Evolutionary conservation across 225 moss, liverwort and hornwort genomes (phyloP).

Genomic region (Climacium dendroides): DNA sequence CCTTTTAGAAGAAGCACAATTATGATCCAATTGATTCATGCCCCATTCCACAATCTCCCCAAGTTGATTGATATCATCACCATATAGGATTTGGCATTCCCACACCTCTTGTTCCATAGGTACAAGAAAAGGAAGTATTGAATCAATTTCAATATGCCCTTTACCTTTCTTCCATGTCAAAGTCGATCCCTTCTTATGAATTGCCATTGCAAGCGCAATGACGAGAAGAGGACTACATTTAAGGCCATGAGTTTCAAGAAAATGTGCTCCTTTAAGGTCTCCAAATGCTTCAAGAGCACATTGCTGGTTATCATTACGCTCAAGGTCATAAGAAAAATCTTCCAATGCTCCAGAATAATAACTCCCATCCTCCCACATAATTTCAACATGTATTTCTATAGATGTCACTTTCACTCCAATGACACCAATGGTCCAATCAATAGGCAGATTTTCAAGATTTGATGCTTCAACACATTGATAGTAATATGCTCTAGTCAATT

Average conservation of each 20-base stretch:
- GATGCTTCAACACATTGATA: background rate
- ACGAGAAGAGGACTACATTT: background rate
- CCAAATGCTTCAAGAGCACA: background rate
- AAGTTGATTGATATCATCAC: background rate
- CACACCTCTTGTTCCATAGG: rapidly evolving
- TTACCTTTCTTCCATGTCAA: background rate
- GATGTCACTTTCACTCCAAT: background rate
- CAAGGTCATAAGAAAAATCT: background rate
- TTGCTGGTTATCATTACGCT: background rate
- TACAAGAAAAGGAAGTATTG: rapidly evolving
- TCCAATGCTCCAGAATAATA: no score
- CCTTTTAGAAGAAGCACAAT: background rate
- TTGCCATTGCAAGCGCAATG: background rate
- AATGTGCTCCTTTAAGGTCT: background rate
- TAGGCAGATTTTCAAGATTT: rapidly evolving
- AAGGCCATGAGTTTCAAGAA: background rate
- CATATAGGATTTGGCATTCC: background rate
- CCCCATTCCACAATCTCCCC: background rate
- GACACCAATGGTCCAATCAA: background rate
- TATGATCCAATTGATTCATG: no score
- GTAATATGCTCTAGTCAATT: background rate
- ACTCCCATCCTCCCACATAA: background rate
- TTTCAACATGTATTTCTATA: background rate
- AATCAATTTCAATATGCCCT: background rate
- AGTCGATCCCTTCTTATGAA: background rate